These are phyloP conservation scores for Zangia roseola DNA, from an alignment of 768 basidiomycete species.

Conservation along the genomic window DNA sequence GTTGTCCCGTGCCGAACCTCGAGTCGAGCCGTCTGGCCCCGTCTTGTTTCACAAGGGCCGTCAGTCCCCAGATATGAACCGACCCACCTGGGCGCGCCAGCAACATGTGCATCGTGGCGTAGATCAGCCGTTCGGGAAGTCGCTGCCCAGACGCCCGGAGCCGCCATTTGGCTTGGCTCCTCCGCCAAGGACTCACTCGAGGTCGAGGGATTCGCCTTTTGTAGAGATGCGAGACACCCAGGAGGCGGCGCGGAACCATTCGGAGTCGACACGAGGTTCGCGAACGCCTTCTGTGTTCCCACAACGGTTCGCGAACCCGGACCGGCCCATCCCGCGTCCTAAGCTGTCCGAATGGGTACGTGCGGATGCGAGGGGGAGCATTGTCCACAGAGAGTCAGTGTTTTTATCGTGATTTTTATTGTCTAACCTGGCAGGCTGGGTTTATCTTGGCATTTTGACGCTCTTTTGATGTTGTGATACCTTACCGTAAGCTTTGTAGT, in stretches of 20 bases:
- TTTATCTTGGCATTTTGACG: not conserved
- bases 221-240: conserved; percentile 28
- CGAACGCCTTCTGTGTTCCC: conserved; percentile 36
- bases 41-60: conserved; percentile 15
- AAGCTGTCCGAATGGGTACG: conserved; percentile 51
- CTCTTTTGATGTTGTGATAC: not conserved
- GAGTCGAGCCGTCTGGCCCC: conserved; percentile 14
- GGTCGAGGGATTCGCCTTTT: conserved; percentile 34
- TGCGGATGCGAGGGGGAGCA: conserved; percentile 38
- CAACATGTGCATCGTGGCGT: conserved; percentile 48
- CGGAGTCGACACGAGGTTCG: conserved; percentile 13
- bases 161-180: conserved; percentile 26
- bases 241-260: conserved; percentile 26
- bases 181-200: conserved; percentile 32
- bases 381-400: conserved; percentile 18
- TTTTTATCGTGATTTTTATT: conserved; percentile 13
- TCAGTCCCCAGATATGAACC: conserved; percentile 25
- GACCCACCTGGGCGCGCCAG: conserved; percentile 52
- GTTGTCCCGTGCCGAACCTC: conserved; percentile 22
- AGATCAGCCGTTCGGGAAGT: conserved; percentile 50
- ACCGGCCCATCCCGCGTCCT: conserved; percentile 57
- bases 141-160: conserved; percentile 21
- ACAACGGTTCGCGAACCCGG: conserved; percentile 41
- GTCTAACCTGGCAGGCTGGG: conserved; percentile 5
- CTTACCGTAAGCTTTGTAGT: not conserved